Evolutionary conservation across 2,329 filamentous ascomycete species (phyloP).

Genomic region (Penicillium sp.): DNA sequence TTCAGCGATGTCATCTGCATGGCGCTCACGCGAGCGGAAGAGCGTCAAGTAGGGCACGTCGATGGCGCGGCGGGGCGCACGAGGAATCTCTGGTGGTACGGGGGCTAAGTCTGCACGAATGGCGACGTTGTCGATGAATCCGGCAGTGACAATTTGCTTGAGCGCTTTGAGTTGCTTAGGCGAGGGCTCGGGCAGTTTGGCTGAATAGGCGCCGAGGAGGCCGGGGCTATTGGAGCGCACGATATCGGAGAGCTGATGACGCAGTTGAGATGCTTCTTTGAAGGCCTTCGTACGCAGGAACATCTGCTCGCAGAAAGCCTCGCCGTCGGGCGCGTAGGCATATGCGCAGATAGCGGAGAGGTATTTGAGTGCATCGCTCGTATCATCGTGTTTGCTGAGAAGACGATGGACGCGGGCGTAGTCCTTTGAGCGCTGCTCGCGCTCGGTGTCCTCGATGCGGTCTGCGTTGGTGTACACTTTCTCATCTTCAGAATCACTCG

Average conservation of each 20-base stretch:
- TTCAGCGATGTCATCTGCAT: constrained; percentile 52
- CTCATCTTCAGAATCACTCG: constrained; percentile 44
- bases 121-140: constrained; percentile 92
- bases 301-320: constrained; percentile 76
- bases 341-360: constrained; percentile 88
- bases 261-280: constrained; percentile 80
- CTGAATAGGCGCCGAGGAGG: constrained; percentile 41
- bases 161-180: constrained; percentile 73
- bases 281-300: constrained; percentile 88
- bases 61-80: constrained; percentile 80
- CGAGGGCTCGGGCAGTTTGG: constrained; percentile 60
- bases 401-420: constrained; percentile 74
- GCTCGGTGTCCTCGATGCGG: constrained; percentile 69
- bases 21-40: constrained; percentile 62
- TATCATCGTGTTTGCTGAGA: constrained; percentile 78
- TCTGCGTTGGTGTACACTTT: constrained; percentile 63
- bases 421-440: constrained; percentile 64
- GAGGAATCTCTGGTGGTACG: constrained; percentile 64
- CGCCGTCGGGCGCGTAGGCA: constrained; percentile 66
- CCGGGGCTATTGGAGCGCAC: constrained; percentile 70
- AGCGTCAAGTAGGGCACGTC: constrained; percentile 91
- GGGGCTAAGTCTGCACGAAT: constrained; percentile 87
- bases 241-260: constrained; percentile 78
- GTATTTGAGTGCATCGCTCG: constrained; percentile 85
- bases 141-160: constrained; percentile 88